Evolutionary conservation across 1,139 yeast species (phyloP).

Genomic region (Candida freyschussii): DNA sequence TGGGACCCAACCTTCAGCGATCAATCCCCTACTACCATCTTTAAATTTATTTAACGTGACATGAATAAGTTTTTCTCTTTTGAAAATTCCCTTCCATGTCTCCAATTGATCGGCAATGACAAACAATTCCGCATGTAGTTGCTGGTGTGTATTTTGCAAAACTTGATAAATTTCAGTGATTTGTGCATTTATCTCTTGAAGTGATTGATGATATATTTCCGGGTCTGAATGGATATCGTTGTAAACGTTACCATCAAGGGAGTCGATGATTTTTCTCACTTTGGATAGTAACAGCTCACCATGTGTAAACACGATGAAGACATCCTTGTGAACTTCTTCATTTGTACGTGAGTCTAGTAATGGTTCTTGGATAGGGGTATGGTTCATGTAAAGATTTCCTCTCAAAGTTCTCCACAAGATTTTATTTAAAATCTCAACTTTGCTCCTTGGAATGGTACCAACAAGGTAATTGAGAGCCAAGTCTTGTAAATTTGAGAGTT

Average conservation of each 20-base stretch:
- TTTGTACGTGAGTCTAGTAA: slow-evolving; percentile 32
- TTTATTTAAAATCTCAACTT: slow-evolving; percentile 55
- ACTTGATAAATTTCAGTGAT: slow-evolving; percentile 58
- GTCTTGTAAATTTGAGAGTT: slow-evolving; percentile 28
- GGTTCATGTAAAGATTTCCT: slow-evolving; percentile 65
- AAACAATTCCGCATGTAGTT: slow-evolving; percentile 62
- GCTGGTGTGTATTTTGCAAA: slow-evolving; percentile 48
- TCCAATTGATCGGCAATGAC: slow-evolving; percentile 63
- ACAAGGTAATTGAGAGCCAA: slow-evolving; percentile 43
- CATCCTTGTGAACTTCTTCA: slow-evolving; percentile 47
- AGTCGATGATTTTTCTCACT: slow-evolving; percentile 56
- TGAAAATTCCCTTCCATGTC: slow-evolving; percentile 64
- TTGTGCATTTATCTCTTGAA: slow-evolving; percentile 40
- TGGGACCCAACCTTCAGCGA: slow-evolving; percentile 83
- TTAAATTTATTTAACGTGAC: slow-evolving; percentile 62
- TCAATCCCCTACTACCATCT: slow-evolving; percentile 55
- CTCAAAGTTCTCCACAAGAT: slow-evolving; percentile 71
- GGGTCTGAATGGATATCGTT: slow-evolving; percentile 29
- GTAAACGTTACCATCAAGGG: slow-evolving; percentile 55
- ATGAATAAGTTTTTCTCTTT: slow-evolving; percentile 68
- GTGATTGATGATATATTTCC: slow-evolving; percentile 29
- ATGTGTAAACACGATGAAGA: slow-evolving; percentile 65
- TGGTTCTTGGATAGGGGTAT: slow-evolving; percentile 52
- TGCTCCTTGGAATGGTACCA: slow-evolving; percentile 62
- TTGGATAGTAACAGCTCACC: slow-evolving; percentile 56